Percentiles rank a stretch among this genome's conserved stretches.
Conservation (phyloP, 2,329 filamentous ascomycete species). For the Dichotomopilus funicola region DNA sequence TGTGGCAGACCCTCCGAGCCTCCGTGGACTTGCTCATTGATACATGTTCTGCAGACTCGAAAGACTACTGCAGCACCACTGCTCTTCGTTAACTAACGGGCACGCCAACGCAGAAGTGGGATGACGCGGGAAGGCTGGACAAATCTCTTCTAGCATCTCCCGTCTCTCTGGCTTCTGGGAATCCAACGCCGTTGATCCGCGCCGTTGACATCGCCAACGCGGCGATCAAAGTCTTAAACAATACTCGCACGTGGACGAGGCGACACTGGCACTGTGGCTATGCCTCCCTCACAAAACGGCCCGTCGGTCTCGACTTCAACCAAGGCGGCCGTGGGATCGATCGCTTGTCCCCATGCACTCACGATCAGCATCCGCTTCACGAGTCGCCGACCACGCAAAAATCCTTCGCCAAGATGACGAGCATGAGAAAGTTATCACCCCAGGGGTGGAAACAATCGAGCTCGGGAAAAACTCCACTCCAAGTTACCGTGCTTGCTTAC, state of each 20-base stretch:
- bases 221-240: not conserved
- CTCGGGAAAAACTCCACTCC: not conserved
- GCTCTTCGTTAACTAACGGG: not conserved
- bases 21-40: no score
- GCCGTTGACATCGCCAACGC: not conserved
- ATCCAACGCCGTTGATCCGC: not conserved
- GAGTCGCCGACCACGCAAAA: slow-evolving; percentile 17
- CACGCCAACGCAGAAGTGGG: not conserved
- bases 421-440: not conserved
- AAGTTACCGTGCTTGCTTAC: not conserved
- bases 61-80: no score
- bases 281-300: slow-evolving; percentile 8
- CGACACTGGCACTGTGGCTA: not conserved
- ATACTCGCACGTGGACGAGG: not conserved
- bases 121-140: not conserved
- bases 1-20: not conserved
- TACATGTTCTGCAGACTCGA: no score
- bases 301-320: slow-evolving; percentile 10
- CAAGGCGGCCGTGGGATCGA: slow-evolving; percentile 10
- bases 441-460: not conserved
- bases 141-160: not conserved
- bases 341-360: slow-evolving; percentile 26
- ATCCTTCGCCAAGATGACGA: slow-evolving; percentile 5
- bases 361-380: slow-evolving; percentile 23
- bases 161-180: not conserved